phyloP scores from a whole-genome alignment of 441 rosid genomes.

The Erodium chrysanthum region DNA sequence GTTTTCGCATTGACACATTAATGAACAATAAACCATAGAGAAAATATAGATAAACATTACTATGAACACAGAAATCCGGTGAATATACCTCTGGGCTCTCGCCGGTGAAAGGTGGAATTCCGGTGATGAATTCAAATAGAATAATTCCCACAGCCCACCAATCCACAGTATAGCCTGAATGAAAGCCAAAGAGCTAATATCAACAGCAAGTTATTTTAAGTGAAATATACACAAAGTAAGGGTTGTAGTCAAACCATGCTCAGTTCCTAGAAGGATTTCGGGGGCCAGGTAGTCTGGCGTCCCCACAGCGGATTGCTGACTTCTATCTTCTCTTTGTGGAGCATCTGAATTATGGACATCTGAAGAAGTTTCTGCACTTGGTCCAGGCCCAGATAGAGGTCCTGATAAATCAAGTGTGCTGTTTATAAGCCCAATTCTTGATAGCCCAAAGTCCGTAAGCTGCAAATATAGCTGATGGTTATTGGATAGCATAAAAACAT shows the following conservation, averaged over 20 bases:
- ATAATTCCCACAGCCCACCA: conserved; percentile 95
- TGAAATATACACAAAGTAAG: conserved; percentile 17
- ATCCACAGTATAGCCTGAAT: conserved; percentile 68
- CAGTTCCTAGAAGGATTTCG: conserved; percentile 86
- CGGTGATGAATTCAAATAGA: conserved; percentile 66
- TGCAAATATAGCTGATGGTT: conserved; percentile 35
- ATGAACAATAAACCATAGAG: conserved; percentile 1
- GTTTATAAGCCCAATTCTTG: conserved; percentile 79
- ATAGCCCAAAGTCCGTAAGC: conserved; percentile 88
- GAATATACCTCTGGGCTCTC: conserved; percentile 53
- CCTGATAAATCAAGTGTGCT: conserved; percentile 64
- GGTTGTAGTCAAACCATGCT: conserved; percentile 44
- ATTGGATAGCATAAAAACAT: no score
- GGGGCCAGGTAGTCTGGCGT: conserved; percentile 89
- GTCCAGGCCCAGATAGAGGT: conserved; percentile 22
- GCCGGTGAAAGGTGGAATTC: conserved; percentile 75
- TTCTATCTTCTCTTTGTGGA: conserved; percentile 38
- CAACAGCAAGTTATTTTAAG: conserved; percentile 17
- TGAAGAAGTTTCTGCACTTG: conserved; percentile 27
- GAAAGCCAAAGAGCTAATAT: conserved; percentile 23
- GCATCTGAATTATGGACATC: conserved; percentile 28
- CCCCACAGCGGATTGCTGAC: conserved; percentile 58
- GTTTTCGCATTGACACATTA: not conserved
- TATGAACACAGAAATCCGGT: no score
- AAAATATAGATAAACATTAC: conserved; percentile 10